Conservation (phyloP, 495 filamentous ascomycete genomes). For the Podospora bellae-mahoneyi region DNA sequence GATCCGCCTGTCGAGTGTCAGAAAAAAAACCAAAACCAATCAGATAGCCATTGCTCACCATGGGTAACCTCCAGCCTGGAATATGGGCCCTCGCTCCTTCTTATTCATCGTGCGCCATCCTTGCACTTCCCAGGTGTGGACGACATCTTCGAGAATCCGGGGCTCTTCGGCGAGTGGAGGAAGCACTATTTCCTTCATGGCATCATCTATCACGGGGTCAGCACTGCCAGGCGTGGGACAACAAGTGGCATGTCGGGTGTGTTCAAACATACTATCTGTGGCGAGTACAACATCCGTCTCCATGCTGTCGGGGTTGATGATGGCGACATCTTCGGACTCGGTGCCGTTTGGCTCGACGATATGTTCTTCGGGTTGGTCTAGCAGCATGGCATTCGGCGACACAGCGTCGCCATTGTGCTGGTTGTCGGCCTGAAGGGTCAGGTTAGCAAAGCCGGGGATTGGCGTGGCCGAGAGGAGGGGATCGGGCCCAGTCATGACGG, state of each 20-base stretch:
- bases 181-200: constrained; percentile 77
- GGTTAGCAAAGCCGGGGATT: constrained; percentile 32
- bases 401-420: constrained; percentile 36
- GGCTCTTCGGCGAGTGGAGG: constrained; percentile 57
- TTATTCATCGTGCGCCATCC: constrained; percentile 69
- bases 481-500: neutral
- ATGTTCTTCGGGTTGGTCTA: constrained; percentile 69
- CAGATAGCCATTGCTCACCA: constrained; percentile 53
- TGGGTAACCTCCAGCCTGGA: constrained; percentile 80
- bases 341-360: constrained; percentile 55
- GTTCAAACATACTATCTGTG: constrained; percentile 60
- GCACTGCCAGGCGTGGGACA: constrained; percentile 13
- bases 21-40: constrained; percentile 22
- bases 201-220: constrained; percentile 58
- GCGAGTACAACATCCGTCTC: constrained; percentile 47
- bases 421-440: constrained; percentile 30
- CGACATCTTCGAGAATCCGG: constrained; percentile 71
- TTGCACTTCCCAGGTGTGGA: constrained; percentile 81
- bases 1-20: constrained; percentile 62
- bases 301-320: constrained; percentile 66
- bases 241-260: constrained; percentile 30
- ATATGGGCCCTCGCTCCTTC: constrained; percentile 82
- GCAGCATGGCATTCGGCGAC: constrained; percentile 60
- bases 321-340: constrained; percentile 80
- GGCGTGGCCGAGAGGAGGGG: constrained; percentile 1